Evolutionary conservation across 345 rosid genomes (phyloP), one percentile per base, ranked within the genome.

Genomic region (Luvunga scandens): DNA sequence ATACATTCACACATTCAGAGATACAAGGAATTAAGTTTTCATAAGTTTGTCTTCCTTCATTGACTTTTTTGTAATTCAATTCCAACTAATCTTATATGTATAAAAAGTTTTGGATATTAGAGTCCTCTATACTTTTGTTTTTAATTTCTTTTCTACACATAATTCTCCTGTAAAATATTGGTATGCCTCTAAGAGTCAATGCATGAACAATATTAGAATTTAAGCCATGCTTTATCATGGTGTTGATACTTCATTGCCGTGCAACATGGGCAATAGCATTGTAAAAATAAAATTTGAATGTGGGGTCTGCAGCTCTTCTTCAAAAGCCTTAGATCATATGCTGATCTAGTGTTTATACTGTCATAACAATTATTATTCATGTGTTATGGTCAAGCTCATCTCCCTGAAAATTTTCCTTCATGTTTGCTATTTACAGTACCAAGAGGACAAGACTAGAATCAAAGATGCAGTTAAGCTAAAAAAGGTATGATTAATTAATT

Each of bases 391-490:
- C 64, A 25, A 28, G 30, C 36, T 63, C 21, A 36, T 62, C n/a
- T 73, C 31, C 28, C 7, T 53, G 57, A 53, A 53, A 57, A 69
- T 53, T 78, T 42, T 33, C 66, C 42, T 63, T 71, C 39, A 65
- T 42, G 28, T 75, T 61, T 79, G 66, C 68, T 69, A 63, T 89
- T 73, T 60, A 66, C 89, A 96, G 99, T 94, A 90, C 81, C 92
- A 89, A 81, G 94, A 94, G 79, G 97, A 96, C 83, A 96, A 91
- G 87, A 86, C 82, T 75, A 87, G 71, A 16, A 75, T 91, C 69
- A 96, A 96, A 84, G 97, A 96, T 75, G 90, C 86, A 71, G 86
- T 96, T 92, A 96, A 96, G 84, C 79, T 79, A 13, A 87, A 81
- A 79, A 94, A 94, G 92, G 98, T 88, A 85, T 18, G 21, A 83